Evolutionary conservation across 1,284 basidiomycete species (phyloP).

Genomic region (Pseudozyma flocculosa): DNA sequence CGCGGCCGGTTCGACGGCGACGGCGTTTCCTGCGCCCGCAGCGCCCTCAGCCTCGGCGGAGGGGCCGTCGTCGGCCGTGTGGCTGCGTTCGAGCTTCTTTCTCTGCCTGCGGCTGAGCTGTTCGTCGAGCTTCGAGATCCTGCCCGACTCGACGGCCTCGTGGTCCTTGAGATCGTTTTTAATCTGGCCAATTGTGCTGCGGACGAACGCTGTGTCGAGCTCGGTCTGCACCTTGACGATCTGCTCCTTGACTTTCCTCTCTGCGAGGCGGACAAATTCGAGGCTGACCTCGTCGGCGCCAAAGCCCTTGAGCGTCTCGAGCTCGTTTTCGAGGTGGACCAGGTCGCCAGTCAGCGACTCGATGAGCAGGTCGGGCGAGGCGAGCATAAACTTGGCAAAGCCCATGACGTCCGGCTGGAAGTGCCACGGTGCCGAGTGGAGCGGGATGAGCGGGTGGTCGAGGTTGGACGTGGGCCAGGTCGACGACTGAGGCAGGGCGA

Average conservation of each 20-base stretch:
- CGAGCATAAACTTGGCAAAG: constrained; percentile 94
- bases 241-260: constrained; percentile 47
- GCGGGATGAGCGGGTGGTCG: constrained; percentile 67
- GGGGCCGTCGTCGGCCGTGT: constrained; percentile 24
- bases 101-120: constrained; percentile 34
- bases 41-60: no score
- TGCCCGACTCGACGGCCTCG: constrained; percentile 23
- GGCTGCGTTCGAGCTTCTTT: constrained; percentile 29
- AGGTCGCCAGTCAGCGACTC: constrained; percentile 74
- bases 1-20: no score
- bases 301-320: constrained; percentile 56
- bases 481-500: constrained; percentile 86
- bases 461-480: constrained; percentile 72
- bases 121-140: constrained; percentile 17
- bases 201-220: constrained; percentile 40
- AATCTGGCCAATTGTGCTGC: constrained; percentile 53
- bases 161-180: constrained; percentile 65
- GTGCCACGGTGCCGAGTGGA: constrained; percentile 88
- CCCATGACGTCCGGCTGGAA: constrained; percentile 88
- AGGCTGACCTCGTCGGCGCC: constrained; percentile 74
- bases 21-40: no score
- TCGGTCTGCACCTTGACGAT: constrained; percentile 44
- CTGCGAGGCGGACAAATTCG: constrained; percentile 76
- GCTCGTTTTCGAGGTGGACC: constrained; percentile 70
- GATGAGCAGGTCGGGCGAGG: constrained; percentile 75